A percentile compares a stretch with the other conserved stretches of the same genome.
phyloP scores from a whole-genome alignment of 208 protist species.

The Tritrichomonas foetus region DNA sequence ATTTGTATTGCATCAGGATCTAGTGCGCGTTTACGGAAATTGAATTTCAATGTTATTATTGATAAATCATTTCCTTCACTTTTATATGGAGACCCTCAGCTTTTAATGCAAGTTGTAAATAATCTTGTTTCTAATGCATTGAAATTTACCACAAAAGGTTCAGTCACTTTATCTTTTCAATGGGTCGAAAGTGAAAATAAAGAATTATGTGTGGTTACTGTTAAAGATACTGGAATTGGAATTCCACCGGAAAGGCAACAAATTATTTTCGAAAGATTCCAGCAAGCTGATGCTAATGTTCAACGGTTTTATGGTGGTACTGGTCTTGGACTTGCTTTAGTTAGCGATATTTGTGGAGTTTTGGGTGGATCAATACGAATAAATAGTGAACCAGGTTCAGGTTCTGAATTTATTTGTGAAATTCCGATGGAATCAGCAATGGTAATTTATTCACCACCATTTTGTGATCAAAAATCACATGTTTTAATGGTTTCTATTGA shows the following conservation, averaged over 20 bases:
- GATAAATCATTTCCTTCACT: not conserved
- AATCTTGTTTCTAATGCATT: slow-evolving; percentile 20
- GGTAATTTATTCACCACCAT: not conserved
- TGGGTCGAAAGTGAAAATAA: not conserved
- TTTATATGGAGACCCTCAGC: not conserved
- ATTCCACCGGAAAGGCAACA: not conserved
- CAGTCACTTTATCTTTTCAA: not conserved
- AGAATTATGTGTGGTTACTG: not conserved
- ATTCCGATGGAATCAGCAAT: not conserved
- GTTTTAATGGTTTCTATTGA: not conserved
- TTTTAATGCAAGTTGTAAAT: not conserved
- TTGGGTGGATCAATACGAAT: not conserved
- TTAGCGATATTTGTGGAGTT: not conserved
- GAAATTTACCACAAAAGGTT: slow-evolving; percentile 5
- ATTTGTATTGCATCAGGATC: not conserved
- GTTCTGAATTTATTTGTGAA: not conserved
- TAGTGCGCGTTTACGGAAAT: not conserved
- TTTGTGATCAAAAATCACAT: not conserved
- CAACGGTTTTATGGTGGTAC: not conserved
- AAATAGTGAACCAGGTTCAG: not conserved
- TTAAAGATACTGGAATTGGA: not conserved
- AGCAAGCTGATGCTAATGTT: not conserved
- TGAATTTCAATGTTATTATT: not conserved
- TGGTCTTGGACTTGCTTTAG: not conserved
- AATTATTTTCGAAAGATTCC: not conserved